These are phyloP conservation scores for Claviceps africana DNA, from an alignment of 2,329 filamentous ascomycete genomes.

Conservation along the genomic window DNA sequence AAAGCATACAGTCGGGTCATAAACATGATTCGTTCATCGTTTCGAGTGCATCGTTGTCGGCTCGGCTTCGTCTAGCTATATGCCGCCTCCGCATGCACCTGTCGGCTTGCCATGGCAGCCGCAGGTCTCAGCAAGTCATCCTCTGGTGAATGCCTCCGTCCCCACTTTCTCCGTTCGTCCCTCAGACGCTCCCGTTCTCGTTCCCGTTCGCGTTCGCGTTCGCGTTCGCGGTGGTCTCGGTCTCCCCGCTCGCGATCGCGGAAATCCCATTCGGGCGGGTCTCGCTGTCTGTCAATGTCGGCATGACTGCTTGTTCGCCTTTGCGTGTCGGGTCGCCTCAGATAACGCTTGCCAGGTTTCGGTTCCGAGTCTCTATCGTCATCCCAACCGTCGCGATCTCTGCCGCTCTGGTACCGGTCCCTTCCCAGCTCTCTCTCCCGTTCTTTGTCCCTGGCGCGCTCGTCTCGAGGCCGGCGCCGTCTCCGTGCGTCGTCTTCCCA, in stretches of 20 bases:
- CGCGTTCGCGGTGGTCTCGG: too few species aligned
- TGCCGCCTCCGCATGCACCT: conserved; percentile 20
- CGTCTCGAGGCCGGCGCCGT: conserved; percentile 11
- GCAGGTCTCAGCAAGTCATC: conserved; percentile 18
- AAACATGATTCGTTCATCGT: too few species aligned
- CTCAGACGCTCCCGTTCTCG: conserved; percentile 17
- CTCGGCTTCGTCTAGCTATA: conserved; percentile 8
- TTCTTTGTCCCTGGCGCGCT: conserved; percentile 18
- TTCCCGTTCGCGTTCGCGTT: too few species aligned
- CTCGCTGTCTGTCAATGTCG: conserved; percentile 30
- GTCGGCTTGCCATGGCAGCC: conserved; percentile 18
- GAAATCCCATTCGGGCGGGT: conserved; percentile 20
- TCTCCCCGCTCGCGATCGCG: conserved; percentile 3
- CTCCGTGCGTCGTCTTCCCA: conserved; percentile 19
- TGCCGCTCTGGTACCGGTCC: conserved; percentile 20
- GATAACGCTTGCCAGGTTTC: conserved; percentile 20
- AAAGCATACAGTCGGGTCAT: too few species aligned
- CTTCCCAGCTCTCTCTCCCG: conserved; percentile 22
- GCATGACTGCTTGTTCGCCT: conserved; percentile 36
- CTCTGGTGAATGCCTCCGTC: conserved; percentile 18
- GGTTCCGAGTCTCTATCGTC: conserved; percentile 18
- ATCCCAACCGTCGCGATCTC: conserved; percentile 19
- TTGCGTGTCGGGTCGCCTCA: conserved; percentile 25
- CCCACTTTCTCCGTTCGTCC: conserved; percentile 22
- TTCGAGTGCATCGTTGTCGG: too few species aligned